Conservation (phyloP, 257 asterid species). For the Solanum appendiculatum region DNA sequence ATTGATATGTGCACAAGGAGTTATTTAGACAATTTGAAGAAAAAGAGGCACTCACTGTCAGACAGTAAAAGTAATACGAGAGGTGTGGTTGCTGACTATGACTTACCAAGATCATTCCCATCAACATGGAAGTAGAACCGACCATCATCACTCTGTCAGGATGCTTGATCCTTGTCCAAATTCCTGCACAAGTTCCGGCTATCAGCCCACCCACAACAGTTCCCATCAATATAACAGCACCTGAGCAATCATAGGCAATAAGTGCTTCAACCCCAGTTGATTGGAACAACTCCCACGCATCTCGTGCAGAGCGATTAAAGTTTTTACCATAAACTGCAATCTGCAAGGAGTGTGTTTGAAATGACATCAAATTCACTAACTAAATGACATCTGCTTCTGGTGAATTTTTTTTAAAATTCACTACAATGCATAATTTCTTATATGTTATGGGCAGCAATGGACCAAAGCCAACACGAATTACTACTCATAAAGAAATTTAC, state of each 20-base stretch:
- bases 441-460: not conserved
- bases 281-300: constrained; percentile 97
- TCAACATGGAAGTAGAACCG: constrained; percentile 84
- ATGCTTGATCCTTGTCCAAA: constrained; percentile 69
- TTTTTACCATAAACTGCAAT: constrained; percentile 91
- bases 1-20: not conserved
- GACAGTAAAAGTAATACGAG: not conserved
- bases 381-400: not conserved
- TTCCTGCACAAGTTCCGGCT: constrained; percentile 75
- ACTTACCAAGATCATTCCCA: constrained; percentile 96
- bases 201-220: constrained; percentile 80
- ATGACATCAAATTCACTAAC: not conserved
- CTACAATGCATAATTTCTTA: not conserved
- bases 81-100: not conserved
- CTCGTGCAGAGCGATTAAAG: constrained; percentile 93
- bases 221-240: constrained; percentile 90
- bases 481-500: not conserved
- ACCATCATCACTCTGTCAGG: constrained; percentile 79
- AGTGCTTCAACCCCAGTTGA: constrained; percentile 96
- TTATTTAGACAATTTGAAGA: not conserved
- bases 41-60: not conserved
- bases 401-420: not conserved
- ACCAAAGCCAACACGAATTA: not conserved
- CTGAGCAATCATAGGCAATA: constrained; percentile 91
- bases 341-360: constrained; percentile 23